A percentile compares a stretch with the other conserved stretches of the same genome.
Evolutionary conservation across 331 rosid species (phyloP).

Genomic region (Pyracantha coccinea): DNA sequence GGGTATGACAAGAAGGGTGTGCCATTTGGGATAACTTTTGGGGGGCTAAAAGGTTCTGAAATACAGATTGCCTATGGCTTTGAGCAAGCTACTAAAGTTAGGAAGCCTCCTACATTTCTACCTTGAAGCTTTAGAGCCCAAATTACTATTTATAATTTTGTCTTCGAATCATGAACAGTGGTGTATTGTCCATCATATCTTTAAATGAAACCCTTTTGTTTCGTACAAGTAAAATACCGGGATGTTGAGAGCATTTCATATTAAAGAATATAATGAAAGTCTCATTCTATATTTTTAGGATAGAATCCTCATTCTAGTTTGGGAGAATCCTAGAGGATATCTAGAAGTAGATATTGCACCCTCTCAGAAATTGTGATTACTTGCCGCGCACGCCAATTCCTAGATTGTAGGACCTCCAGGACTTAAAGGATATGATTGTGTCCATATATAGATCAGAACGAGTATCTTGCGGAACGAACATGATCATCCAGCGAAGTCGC

Average conservation of each 20-base stretch:
- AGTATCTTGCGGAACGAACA: rapidly evolving
- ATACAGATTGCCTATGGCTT: slow-evolving; percentile 3
- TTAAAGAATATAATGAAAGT: neutral
- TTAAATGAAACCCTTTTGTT: neutral
- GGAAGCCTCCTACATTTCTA: neutral
- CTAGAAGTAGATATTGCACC: too few relatives aligned
- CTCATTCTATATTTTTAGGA: neutral
- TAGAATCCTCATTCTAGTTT: too few relatives aligned
- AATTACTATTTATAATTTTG: neutral
- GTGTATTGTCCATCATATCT: neutral
- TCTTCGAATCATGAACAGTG: neutral
- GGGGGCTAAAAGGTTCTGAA: slow-evolving; percentile 56
- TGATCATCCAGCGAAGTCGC: too few relatives aligned
- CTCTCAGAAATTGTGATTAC: too few relatives aligned
- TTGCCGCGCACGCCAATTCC: too few relatives aligned
- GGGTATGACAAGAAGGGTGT: slow-evolving; percentile 33
- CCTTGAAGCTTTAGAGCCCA: neutral
- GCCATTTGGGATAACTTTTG: slow-evolving; percentile 55
- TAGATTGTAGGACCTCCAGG: too few relatives aligned
- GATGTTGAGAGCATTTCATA: neutral
- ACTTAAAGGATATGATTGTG: too few relatives aligned
- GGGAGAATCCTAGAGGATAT: too few relatives aligned
- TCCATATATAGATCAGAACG: too few relatives aligned
- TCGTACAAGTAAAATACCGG: too few relatives aligned
- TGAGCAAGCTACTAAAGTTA: neutral